Evolutionary conservation across 2,329 filamentous ascomycete genomes (phyloP).

Genomic region (Penicillium freii): DNA sequence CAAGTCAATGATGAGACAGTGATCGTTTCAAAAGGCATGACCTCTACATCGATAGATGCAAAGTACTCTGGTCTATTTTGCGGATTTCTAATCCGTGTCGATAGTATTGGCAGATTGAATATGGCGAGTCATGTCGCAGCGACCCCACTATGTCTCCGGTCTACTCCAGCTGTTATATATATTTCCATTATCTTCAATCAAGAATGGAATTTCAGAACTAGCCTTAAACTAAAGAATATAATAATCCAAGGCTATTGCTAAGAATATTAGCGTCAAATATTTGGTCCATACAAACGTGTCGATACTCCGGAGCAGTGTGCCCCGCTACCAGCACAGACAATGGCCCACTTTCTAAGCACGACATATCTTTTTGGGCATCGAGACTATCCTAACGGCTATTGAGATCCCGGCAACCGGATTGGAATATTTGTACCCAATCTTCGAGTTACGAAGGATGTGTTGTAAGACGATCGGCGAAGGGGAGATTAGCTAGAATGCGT

Average conservation of each 20-base stretch:
- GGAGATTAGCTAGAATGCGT: neutral
- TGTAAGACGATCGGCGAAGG: neutral
- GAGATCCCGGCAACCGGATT: neutral
- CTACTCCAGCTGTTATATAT: neutral
- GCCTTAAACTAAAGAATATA: neutral
- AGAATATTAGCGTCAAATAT: neutral
- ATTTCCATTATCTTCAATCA: too few relatives aligned
- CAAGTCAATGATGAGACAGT: neutral
- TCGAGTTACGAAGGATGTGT: neutral
- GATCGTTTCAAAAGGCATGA: neutral
- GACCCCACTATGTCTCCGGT: neutral
- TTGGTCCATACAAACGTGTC: neutral
- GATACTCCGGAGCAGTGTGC: slow-evolving; percentile 7
- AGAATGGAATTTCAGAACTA: neutral
- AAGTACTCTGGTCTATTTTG: neutral
- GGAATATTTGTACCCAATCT: neutral
- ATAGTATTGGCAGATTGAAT: too few relatives aligned
- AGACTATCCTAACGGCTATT: slow-evolving; percentile 15
- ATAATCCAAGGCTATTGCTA: too few relatives aligned
- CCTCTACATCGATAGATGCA: neutral
- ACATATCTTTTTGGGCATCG: neutral
- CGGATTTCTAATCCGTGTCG: neutral
- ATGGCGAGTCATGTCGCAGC: too few relatives aligned
- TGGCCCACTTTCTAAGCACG: slow-evolving; percentile 2
- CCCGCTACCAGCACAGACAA: slow-evolving; percentile 3